Percentiles rank a stretch among this genome's conserved stretches.
Evolutionary conservation across 148 eudicot species (phyloP).

Genomic region (Rhododendron simsii): DNA sequence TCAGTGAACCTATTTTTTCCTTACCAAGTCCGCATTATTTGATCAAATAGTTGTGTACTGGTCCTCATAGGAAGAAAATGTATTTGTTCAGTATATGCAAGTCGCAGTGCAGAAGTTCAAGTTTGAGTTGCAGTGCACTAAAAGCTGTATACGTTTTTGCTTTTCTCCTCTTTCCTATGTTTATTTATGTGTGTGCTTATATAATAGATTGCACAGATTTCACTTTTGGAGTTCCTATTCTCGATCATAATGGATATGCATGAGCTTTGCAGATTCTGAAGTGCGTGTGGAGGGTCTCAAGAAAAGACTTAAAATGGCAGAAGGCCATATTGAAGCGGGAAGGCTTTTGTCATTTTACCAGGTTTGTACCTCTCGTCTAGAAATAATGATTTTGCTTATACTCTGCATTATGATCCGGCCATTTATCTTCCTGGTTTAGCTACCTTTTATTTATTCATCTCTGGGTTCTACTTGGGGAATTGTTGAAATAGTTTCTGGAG

Average conservation of each 20-base stretch:
- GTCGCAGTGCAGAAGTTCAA: not conserved
- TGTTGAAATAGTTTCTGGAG: not conserved
- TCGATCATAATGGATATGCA: conserved; percentile 7
- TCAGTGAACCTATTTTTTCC: not conserved
- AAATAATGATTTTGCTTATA: not conserved
- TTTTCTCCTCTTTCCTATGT: not conserved
- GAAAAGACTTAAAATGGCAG: conserved; percentile 65
- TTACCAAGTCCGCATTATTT: not conserved
- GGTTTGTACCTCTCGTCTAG: conserved; percentile 34
- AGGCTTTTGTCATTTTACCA: conserved; percentile 88
- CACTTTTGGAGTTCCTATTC: conserved; percentile 10
- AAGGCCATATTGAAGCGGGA: conserved; percentile 97
- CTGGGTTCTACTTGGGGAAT: not conserved
- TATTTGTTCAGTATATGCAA: not conserved
- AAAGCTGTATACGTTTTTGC: not conserved
- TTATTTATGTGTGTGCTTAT: not conserved
- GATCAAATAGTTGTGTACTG: not conserved
- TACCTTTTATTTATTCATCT: not conserved
- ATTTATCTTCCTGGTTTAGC: not conserved
- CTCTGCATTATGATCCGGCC: not conserved
- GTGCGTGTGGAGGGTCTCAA: conserved; percentile 42
- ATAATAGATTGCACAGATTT: not conserved
- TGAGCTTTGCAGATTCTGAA: conserved; percentile 47
- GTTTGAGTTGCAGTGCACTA: not conserved
- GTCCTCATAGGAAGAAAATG: not conserved